A percentile compares a stretch with the other conserved stretches of the same genome.
Evolutionary conservation across 805 yeast genomes (phyloP).

Genomic region (Tetrapisispora pingtungensis): DNA sequence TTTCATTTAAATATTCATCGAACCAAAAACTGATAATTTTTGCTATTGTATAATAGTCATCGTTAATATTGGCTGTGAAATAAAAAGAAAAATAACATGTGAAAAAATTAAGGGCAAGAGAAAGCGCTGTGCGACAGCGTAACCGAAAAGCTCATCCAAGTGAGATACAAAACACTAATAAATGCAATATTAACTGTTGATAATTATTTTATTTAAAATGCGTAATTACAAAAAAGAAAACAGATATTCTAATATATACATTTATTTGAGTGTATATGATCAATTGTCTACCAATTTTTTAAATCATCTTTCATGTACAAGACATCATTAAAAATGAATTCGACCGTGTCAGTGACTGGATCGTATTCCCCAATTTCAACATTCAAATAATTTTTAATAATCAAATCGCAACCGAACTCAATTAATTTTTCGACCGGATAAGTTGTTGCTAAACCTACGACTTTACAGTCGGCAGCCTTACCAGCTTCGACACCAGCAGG

Average conservation of each 20-base stretch:
- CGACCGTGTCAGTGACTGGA: conserved; percentile 32
- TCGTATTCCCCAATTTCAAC: conserved; percentile 51
- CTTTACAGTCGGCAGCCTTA: conserved; percentile 70
- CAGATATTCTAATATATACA: no score
- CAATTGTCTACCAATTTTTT: conserved; percentile 23
- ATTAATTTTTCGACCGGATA: conserved; percentile 60
- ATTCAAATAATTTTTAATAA: conserved; percentile 59
- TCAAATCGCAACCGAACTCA: conserved; percentile 72
- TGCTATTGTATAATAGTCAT: no score
- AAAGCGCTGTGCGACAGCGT: no score
- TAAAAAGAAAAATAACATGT: no score
- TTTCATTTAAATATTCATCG: no score
- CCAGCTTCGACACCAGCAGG: conserved; percentile 84
- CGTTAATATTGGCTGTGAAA: no score
- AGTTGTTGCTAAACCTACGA: conserved; percentile 76
- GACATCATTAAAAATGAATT: conserved; percentile 31
- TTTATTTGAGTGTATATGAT: not conserved
- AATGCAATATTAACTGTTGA: no score
- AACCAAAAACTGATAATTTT: no score
- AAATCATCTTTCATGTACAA: conserved; percentile 31
- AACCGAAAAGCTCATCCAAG: no score
- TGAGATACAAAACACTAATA: no score
- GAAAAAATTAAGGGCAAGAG: no score
- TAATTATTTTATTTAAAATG: not conserved
- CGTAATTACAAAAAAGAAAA: not conserved